Base-by-base conservation (phyloP, 2,329 filamentous ascomycete genomes). In the Didymella keratinophila region DNA sequence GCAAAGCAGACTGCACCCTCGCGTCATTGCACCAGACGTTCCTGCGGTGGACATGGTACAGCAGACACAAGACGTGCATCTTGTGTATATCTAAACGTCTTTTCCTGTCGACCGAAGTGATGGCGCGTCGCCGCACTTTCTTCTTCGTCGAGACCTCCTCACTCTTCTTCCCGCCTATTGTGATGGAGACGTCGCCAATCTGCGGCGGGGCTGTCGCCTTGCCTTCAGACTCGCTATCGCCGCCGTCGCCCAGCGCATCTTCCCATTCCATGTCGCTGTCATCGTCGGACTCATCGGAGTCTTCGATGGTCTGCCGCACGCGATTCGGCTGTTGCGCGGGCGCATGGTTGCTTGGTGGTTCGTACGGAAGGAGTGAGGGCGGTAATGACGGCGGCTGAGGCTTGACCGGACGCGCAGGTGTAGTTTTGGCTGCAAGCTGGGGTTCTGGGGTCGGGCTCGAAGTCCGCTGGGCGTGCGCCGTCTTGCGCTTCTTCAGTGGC, bases 21-120 rank as follows among this genome's bases (percentile, higher is more conserved):
- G 79, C 68, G 71, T 94, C 89, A 69, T 96, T 96, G 78, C 93
- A 97, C 92, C 94, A 97, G 53, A 85, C 81, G 71, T 98, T 99
- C 54, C 93, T 87, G 56, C 87, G 82, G 64, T 90, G 85, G 16
- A 89, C 84, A 75, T 98, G 92, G 10, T 87, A 86, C 16, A 99
- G 78, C 2, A 99, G 82, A 72, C 92, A 96, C 14, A 97, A 79
- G 0, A 98, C 65, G 77, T 99, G 93, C 61, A 88, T 82, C 76
- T 94, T 96, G 76, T 99, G 95, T n/a, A 93, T 83, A 50, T 92
- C 85, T 28, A 95, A 74, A 20, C 93, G 86, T 28, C 83, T 72
- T 45, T 81, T 83, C 62, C 83, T 87, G 62, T 89, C 87, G 1
- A 81, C 80, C 7, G 80, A 79, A 1, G 84, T 84, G 16, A 84